Base-by-base conservation (phyloP, 305 asterid species). In the Plantago lanceolata region DNA sequence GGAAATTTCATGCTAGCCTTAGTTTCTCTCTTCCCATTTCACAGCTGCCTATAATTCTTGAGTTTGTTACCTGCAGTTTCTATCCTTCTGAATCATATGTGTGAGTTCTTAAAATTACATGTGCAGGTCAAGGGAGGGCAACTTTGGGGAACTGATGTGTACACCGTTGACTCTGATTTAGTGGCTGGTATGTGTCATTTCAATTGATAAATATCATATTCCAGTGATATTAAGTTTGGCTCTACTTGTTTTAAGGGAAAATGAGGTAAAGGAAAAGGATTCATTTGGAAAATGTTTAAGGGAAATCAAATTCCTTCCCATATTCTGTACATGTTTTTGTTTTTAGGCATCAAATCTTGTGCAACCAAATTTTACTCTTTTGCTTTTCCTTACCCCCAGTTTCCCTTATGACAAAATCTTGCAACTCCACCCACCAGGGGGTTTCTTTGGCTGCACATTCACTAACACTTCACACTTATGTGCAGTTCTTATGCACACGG, bases 131-230 rank as follows among this genome's bases (percentile, higher is more conserved):
- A 90, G 73, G 89, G 96, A 43, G 95, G 96, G 66, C 97, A 93
- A 78, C 89, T 93, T 63, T 93, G 99, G 99, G 99, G 97, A 24
- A 90, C 97, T 24, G 99, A 93, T 78, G 76, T 88, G 74, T 93
- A 93, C 71, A 93, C 99, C 29, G 93, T 85, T 70, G 99, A 93
- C 79, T 93, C 99, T 18, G 99, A 93, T 86, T 86, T 93, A 75
- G 99, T 88, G 68, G 99, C 99, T 67, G 97, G 99, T 94, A 84
- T 65, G 56, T 68, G 48, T 58, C 67, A 29, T 47, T 57, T 54
- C 21, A 19, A 60, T 56, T 31, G 31, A 33, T 19, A 26, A 15
- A 57, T 33, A 47, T 24, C 54, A 43, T 51, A 43, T 49, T 72
- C 17, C 65, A 61, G 44, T 35, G 49, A 60, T n/a, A 14, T 28